These are phyloP conservation scores for Hypoxylon perforatum DNA, from an alignment of 495 filamentous ascomycete species.

Conservation along the genomic window DNA sequence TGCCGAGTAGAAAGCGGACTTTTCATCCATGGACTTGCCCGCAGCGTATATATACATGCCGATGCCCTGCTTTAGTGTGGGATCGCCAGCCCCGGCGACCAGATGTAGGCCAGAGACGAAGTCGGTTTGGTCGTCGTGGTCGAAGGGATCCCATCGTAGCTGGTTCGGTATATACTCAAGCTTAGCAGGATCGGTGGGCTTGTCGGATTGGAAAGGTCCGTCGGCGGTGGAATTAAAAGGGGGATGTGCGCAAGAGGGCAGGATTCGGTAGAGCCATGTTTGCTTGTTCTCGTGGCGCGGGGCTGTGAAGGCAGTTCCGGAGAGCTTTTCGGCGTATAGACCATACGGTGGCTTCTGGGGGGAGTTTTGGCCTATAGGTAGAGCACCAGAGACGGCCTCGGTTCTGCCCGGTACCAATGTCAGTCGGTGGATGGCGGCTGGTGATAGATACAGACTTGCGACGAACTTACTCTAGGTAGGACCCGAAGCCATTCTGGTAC, in stretches of 20 bases:
- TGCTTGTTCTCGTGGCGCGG: constrained; percentile 90
- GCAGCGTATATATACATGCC: constrained; percentile 87
- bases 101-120: constrained; percentile 83
- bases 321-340: constrained; percentile 93
- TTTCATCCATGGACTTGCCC: constrained; percentile 79
- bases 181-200: constrained; percentile 41
- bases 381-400: constrained; percentile 58
- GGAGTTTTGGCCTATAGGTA: constrained; percentile 78
- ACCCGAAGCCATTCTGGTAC: constrained; percentile 76
- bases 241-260: constrained; percentile 84
- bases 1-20: constrained; percentile 86
- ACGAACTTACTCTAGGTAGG: constrained; percentile 66
- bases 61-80: constrained; percentile 80
- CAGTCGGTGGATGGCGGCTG: background rate
- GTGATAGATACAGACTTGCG: background rate
- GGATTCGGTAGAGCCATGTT: constrained; percentile 92
- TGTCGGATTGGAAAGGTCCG: constrained; percentile 32
- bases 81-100: constrained; percentile 84
- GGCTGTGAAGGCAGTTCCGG: constrained; percentile 92
- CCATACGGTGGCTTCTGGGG: constrained; percentile 88
- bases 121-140: constrained; percentile 73
- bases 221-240: constrained; percentile 68
- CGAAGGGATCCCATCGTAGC: constrained; percentile 91
- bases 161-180: constrained; percentile 86
- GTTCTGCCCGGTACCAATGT: constrained; percentile 46